Percentiles rank a stretch among this genome's conserved stretches.
Conservation (phyloP, 768 basidiomycete species). For the Auricularia sp. region DNA sequence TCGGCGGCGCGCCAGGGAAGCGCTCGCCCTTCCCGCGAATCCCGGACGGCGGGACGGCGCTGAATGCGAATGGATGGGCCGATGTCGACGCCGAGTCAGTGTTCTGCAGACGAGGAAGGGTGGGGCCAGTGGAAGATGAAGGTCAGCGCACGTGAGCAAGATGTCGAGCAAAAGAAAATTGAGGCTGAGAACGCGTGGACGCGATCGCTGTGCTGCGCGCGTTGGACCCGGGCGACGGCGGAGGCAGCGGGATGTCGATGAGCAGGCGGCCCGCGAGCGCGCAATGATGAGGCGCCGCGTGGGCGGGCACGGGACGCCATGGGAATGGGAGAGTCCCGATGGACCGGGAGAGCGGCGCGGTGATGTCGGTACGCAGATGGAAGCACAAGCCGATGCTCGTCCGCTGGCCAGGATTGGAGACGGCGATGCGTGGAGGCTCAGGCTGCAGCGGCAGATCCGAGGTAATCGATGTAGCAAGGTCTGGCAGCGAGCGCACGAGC, state of each 20-base stretch:
- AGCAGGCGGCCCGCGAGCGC: slow-evolving; percentile 30
- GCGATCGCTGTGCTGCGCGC: slow-evolving; percentile 2
- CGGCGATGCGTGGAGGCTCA: slow-evolving; percentile 3
- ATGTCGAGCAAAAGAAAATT: slow-evolving; percentile 50
- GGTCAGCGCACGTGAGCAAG: slow-evolving; percentile 26
- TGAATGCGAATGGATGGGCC: too few relatives aligned
- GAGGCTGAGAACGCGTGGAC: slow-evolving; percentile 49
- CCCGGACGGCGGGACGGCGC: too few relatives aligned
- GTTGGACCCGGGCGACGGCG: background rate
- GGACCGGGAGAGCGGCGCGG: too few relatives aligned
- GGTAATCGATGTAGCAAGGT: slow-evolving; percentile 31
- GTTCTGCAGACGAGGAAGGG: slow-evolving; percentile 28
- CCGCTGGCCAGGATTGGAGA: background rate
- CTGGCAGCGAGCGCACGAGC: slow-evolving; percentile 47
- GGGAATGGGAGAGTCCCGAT: too few relatives aligned
- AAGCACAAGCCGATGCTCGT: background rate
- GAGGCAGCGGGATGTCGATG: background rate
- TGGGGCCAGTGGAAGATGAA: slow-evolving; percentile 26
- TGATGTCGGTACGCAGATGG: too few relatives aligned
- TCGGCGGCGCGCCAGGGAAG: background rate
- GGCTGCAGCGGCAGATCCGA: slow-evolving; percentile 18
- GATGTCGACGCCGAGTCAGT: slow-evolving; percentile 12
- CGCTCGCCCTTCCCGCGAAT: background rate
- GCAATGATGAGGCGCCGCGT: slow-evolving; percentile 8
- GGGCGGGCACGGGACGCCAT: too few relatives aligned